phyloP scores from a whole-genome alignment of 768 basidiomycete genomes.

The Gymnopilus junonius region DNA sequence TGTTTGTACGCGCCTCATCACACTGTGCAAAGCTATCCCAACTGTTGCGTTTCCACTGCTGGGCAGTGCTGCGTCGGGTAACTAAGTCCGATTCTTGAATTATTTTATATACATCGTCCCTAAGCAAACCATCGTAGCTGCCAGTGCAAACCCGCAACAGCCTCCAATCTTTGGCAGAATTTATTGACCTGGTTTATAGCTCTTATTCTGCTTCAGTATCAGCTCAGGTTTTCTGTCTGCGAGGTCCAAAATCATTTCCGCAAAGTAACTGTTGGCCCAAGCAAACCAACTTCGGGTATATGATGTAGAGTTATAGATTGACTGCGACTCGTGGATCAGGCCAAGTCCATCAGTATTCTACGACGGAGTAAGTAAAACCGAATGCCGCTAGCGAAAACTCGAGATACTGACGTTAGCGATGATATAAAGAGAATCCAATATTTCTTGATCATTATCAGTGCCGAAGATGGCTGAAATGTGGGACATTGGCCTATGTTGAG shows the following conservation, averaged over 20 bases:
- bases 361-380: background rate
- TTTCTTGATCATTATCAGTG: slow-evolving; percentile 73
- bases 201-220: slow-evolving; percentile 57
- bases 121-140: background rate
- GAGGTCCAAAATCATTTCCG: slow-evolving; percentile 81
- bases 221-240: slow-evolving; percentile 74
- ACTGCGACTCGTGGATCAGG: slow-evolving; percentile 78
- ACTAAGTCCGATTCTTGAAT: background rate
- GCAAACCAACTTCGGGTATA: slow-evolving; percentile 83
- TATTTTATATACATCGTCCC: background rate
- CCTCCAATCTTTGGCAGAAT: background rate
- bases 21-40: slow-evolving; percentile 8
- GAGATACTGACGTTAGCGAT: slow-evolving; percentile 64
- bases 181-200: slow-evolving; percentile 59
- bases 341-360: slow-evolving; percentile 78
- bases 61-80: background rate
- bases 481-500: slow-evolving; percentile 70
- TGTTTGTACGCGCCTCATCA: slow-evolving; percentile 13
- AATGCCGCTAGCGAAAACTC: background rate
- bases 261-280: slow-evolving; percentile 85
- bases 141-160: background rate
- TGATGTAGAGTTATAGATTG: slow-evolving; percentile 56
- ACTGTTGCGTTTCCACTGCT: slow-evolving; percentile 14
- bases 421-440: slow-evolving; percentile 60
- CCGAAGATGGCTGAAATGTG: slow-evolving; percentile 77